These are phyloP conservation scores for Lactifluus pinguis DNA, from an alignment of 768 basidiomycete species.

Conservation along the genomic window DNA sequence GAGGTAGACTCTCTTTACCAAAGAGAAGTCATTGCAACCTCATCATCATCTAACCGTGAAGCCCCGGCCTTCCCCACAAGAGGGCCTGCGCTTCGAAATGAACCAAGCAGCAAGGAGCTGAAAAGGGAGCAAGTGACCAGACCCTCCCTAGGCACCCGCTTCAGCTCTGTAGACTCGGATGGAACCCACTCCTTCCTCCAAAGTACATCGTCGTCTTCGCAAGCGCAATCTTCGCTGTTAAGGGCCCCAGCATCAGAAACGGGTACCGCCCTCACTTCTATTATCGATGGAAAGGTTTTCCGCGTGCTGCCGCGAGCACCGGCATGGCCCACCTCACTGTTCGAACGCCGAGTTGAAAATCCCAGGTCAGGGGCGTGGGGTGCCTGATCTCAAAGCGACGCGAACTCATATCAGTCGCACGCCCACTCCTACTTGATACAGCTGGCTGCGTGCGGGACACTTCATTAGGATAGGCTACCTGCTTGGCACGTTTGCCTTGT, in stretches of 20 bases:
- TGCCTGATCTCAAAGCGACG: neutral
- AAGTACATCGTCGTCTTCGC: neutral
- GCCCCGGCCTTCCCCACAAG: neutral
- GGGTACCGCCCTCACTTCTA: conserved; percentile 29
- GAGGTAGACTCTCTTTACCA: conserved; percentile 10
- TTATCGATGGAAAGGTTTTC: conserved; percentile 33
- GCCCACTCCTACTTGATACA: neutral
- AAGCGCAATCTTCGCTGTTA: neutral
- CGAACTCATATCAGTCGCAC: neutral
- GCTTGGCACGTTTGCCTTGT: neutral
- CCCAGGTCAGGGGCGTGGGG: neutral
- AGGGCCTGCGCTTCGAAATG: neutral
- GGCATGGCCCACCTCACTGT: neutral
- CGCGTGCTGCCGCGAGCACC: neutral
- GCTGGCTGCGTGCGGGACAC: neutral
- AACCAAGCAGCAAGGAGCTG: neutral
- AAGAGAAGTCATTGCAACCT: neutral
- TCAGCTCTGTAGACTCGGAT: neutral
- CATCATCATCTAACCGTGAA: neutral
- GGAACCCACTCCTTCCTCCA: neutral
- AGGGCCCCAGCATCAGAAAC: neutral
- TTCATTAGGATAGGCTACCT: no score
- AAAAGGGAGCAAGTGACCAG: neutral
- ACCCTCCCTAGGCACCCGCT: neutral
- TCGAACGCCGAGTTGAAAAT: neutral